Evolutionary conservation across 768 basidiomycete species (phyloP), one percentile per base, ranked within the genome.

Genomic region (Psilocybe sp.): DNA sequence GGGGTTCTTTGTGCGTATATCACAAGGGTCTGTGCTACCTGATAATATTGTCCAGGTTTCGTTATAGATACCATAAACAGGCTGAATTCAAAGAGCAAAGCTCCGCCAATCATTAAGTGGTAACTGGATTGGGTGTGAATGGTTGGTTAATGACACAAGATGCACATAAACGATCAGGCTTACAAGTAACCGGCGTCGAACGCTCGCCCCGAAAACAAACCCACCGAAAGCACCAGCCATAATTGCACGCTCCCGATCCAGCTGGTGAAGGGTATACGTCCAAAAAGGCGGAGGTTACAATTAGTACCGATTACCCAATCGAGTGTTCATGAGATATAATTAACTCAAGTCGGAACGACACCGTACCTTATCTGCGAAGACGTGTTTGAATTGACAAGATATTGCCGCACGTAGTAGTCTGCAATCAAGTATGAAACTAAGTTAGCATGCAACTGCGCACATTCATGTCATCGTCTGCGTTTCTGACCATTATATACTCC

Each of bases 31-130:
- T n/a, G n/a, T n/a, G 55, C 10, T 45, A 68, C 71, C 60, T 75
- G 74, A 50, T 72, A 75, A 46, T 70, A 71, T 28, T 73, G 64
- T 14, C 64, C 60, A 5, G 69, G 62, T 28, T 73, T 63, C 0
- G 73, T 62, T 6, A 77, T 60, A 0, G 76, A 78, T 5, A 77
- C 64, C 73, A 74, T 73, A 59, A 79, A 78, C 35, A 77, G 60
- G 51, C 69, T 73, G 46, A 73, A 66, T 3, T 70, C 64, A 36
- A 77, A 73, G n/a, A 81, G 59, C 7, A 76, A 16, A 1, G 73
- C 65, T 0, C 78, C 80, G 31, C 64, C 65, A 10, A 76, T 71
- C 52, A 80, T 68, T 13, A 80, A 51, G 38, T 69, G 63, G 49
- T 76, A 73, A 53, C 77, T 77, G 49, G 16, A 48, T 12, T 23